phyloP scores from a whole-genome alignment of 176 grass and related monocot species.

The Oryza rufipogon region DNA sequence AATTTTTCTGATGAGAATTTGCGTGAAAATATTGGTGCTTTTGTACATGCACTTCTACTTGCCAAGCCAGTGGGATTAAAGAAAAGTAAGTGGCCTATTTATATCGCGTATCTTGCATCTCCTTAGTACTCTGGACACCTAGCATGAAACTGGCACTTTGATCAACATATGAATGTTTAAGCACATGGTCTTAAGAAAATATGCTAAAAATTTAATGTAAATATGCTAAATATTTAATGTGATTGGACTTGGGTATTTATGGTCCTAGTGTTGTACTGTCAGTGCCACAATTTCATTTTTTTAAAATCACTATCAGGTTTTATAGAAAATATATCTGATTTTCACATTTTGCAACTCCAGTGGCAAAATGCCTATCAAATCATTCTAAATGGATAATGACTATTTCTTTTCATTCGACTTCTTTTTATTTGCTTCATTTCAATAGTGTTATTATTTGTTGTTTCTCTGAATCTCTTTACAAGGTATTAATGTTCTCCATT shows the following conservation, averaged over 20 bases:
- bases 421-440: neutral
- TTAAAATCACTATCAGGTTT: neutral
- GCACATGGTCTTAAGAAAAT: neutral
- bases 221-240: too few relatives aligned
- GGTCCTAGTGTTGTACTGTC: neutral
- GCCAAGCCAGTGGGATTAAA: conserved; percentile 91
- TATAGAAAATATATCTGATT: neutral
- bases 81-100: conserved; percentile 73
- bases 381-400: neutral
- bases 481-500: conserved; percentile 35
- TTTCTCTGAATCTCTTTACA: conserved; percentile 18
- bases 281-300: neutral
- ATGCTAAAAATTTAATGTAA: neutral
- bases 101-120: neutral
- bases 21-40: conserved; percentile 95
- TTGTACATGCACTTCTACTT: conserved; percentile 91
- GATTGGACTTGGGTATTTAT: neutral
- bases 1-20: conserved; percentile 91
- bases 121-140: neutral
- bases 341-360: conserved; percentile 1
- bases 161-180: neutral
- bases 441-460: neutral
- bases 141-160: neutral
- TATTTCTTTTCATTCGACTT: neutral
- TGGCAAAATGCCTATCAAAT: neutral